Evolutionary conservation across 495 filamentous ascomycete genomes (phyloP).

Genomic region (Astrothelium subdiscretum): DNA sequence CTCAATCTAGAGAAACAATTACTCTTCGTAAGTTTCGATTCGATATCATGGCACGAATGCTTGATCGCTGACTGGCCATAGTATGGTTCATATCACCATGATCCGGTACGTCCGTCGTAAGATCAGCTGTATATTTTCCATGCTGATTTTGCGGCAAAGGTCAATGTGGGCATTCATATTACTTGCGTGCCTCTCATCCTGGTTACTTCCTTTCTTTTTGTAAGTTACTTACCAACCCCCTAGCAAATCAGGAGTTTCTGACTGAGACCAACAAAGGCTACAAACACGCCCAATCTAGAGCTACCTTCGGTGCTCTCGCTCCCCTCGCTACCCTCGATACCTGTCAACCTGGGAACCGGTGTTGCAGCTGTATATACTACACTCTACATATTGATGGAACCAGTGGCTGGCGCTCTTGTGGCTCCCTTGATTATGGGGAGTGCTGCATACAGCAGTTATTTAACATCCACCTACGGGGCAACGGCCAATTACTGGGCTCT

Average conservation of each 20-base stretch:
- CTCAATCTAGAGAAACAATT: conserved; percentile 71
- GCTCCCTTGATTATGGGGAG: conserved; percentile 60
- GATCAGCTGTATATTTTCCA: background rate
- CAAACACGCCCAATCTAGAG: conserved; percentile 62
- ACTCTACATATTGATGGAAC: conserved; percentile 87
- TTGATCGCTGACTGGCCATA: conserved; percentile 30
- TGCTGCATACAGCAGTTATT: conserved; percentile 62
- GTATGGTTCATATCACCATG: conserved; percentile 94
- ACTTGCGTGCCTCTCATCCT: conserved; percentile 77
- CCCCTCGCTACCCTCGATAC: conserved; percentile 64
- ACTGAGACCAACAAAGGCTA: conserved; percentile 22
- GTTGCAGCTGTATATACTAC: conserved; percentile 57
- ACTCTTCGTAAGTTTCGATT: conserved; percentile 50
- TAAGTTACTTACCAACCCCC: conserved; percentile 33
- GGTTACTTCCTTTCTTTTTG: conserved; percentile 67
- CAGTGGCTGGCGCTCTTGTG: conserved; percentile 68
- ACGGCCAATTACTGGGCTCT: conserved; percentile 60
- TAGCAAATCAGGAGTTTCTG: background rate
- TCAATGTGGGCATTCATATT: conserved; percentile 84
- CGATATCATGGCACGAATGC: background rate
- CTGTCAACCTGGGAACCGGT: conserved; percentile 70
- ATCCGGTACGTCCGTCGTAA: conserved; percentile 42
- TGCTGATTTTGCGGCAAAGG: conserved; percentile 30
- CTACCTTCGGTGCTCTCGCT: conserved; percentile 58
- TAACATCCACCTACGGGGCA: conserved; percentile 52